Evolutionary conservation across 1,284 basidiomycete genomes (phyloP).

Genomic region (Baeospora myosura): DNA sequence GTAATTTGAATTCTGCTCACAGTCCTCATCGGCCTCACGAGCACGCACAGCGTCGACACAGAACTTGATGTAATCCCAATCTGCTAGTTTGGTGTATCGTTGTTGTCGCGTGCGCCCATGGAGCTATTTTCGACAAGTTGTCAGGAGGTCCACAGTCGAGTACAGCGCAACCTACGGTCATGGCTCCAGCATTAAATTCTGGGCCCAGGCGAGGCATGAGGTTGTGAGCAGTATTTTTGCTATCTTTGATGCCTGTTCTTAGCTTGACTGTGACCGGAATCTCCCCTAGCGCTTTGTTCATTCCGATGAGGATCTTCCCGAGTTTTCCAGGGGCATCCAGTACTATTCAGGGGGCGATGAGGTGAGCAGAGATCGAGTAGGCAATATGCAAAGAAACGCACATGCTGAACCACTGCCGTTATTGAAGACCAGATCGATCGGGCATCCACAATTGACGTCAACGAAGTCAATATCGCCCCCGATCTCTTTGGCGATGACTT

Average conservation of each 20-base stretch:
- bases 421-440: constrained; percentile 94
- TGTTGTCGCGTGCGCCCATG: constrained; percentile 92
- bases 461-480: constrained; percentile 75
- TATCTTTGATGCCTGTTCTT: constrained; percentile 86
- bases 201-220: constrained; percentile 78
- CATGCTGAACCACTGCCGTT: constrained; percentile 85
- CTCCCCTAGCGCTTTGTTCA: constrained; percentile 87
- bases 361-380: not conserved
- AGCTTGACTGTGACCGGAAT: constrained; percentile 95
- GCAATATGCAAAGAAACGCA: constrained; percentile 30
- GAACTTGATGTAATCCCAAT: constrained; percentile 86
- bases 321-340: constrained; percentile 80
- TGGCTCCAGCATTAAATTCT: constrained; percentile 75
- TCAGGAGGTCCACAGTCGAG: not conserved
- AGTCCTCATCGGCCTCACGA: constrained; percentile 64
- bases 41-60: constrained; percentile 85
- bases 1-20: too few species aligned
- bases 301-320: constrained; percentile 83
- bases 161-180: constrained; percentile 71
- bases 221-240: constrained; percentile 82
- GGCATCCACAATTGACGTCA: constrained; percentile 95
- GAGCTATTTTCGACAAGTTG: constrained; percentile 46
- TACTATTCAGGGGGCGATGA: constrained; percentile 35
- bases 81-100: constrained; percentile 79
- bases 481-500: constrained; percentile 71